Conservation (phyloP, 345 rosid genomes). For the Euphorbia tirucalli region DNA sequence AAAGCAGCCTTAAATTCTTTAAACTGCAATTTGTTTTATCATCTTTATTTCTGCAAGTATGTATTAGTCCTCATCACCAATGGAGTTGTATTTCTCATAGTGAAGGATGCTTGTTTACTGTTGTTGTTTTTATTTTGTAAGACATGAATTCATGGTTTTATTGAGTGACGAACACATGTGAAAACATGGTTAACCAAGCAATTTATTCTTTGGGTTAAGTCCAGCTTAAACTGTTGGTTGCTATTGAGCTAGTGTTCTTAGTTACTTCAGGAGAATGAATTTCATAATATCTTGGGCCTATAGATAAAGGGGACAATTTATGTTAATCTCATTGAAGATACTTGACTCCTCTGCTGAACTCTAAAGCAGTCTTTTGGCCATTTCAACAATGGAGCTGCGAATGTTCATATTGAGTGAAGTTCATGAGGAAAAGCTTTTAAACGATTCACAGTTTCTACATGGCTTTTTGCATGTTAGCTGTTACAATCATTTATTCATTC, state of each 20-base stretch:
- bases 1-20: background rate
- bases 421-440: too few species aligned
- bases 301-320: too few species aligned
- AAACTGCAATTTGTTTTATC: background rate
- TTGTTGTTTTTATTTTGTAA: too few species aligned
- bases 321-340: too few species aligned
- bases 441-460: too few species aligned
- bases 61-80: background rate
- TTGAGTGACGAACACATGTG: too few species aligned
- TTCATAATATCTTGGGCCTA: too few species aligned
- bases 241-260: background rate
- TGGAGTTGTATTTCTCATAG: background rate
- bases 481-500: too few species aligned
- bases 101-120: background rate
- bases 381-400: background rate
- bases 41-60: background rate
- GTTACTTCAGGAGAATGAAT: too few species aligned
- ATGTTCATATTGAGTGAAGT: too few species aligned
- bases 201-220: background rate
- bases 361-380: background rate
- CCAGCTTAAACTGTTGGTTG: background rate
- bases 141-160: background rate
- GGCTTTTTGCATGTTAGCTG: too few species aligned
- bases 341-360: too few species aligned
- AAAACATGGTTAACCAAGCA: background rate